A percentile compares a stretch with the other conserved stretches of the same genome.
These are phyloP conservation scores for Daldinia loculata DNA, from an alignment of 495 filamentous ascomycete species.

Conservation along the genomic window DNA sequence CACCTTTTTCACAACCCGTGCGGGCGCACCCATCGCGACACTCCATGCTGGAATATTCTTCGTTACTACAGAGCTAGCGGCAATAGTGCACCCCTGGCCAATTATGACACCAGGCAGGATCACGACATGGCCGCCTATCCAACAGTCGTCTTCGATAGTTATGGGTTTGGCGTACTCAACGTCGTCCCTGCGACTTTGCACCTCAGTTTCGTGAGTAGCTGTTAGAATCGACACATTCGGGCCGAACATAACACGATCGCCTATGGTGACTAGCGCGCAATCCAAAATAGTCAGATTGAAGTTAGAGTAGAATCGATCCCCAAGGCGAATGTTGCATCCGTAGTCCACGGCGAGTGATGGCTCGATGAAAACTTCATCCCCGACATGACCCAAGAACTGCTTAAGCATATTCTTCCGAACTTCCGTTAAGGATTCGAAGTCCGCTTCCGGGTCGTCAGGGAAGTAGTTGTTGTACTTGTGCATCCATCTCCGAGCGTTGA, in stretches of 20 bases:
- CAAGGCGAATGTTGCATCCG: conserved; percentile 63
- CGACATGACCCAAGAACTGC: conserved; percentile 56
- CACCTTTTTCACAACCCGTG: conserved; percentile 42
- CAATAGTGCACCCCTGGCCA: conserved; percentile 73
- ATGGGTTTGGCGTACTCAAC: conserved; percentile 82
- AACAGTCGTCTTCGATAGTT: conserved; percentile 85
- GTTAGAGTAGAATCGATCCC: conserved; percentile 74
- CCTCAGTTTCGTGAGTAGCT: conserved; percentile 78
- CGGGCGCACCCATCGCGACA: conserved; percentile 41
- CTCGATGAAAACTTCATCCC: conserved; percentile 59
- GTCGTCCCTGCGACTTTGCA: conserved; percentile 77
- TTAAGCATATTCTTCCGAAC: conserved; percentile 50
- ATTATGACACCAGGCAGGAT: conserved; percentile 83
- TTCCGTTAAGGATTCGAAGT: conserved; percentile 49
- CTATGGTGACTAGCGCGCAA: conserved; percentile 78
- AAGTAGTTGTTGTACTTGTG: conserved; percentile 61
- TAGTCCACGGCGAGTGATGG: conserved; percentile 64
- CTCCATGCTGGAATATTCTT: conserved; percentile 62
- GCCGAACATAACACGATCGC: conserved; percentile 79
- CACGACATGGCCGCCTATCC: conserved; percentile 82
- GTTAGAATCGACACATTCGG: conserved; percentile 79
- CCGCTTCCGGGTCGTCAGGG: conserved; percentile 49
- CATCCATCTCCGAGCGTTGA: conserved; percentile 54
- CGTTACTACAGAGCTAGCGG: conserved; percentile 89
- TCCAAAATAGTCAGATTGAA: conserved; percentile 79